A percentile compares a stretch with the other conserved stretches of the same genome.
phyloP scores from a whole-genome alignment of 2,329 filamentous ascomycete species.

The Colletotrichum australisinense region DNA sequence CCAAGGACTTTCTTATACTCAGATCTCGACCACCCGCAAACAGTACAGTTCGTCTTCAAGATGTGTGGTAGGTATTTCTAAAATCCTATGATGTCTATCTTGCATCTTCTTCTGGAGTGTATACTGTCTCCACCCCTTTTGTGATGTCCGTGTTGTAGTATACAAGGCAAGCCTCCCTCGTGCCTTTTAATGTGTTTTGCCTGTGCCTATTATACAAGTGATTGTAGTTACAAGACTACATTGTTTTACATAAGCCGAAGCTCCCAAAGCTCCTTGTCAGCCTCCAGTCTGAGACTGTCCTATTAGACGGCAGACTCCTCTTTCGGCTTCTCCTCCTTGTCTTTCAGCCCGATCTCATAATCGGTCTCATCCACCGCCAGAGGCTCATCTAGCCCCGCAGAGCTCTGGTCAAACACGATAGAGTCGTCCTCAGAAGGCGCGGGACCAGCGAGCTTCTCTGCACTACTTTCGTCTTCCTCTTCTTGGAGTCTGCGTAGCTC shows the following conservation, averaged over 20 bases:
- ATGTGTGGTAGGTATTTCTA: neutral
- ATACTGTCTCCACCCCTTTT: neutral
- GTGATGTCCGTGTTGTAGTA: neutral
- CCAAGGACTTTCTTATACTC: neutral
- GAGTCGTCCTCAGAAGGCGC: slow-evolving; percentile 36
- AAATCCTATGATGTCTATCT: neutral
- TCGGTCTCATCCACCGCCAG: slow-evolving; percentile 38
- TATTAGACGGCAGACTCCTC: neutral
- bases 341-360: neutral
- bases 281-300: neutral
- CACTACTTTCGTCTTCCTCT: slow-evolving; percentile 31
- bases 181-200: neutral
- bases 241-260: neutral
- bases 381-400: slow-evolving; percentile 50
- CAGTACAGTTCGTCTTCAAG: neutral
- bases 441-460: slow-evolving; percentile 31
- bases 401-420: slow-evolving; percentile 44
- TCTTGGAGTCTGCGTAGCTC: slow-evolving; percentile 34
- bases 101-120: neutral
- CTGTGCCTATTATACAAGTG: neutral
- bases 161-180: neutral
- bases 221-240: neutral
- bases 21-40: neutral
- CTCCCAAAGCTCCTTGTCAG: neutral
- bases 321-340: neutral